Percentiles rank a stretch among this genome's conserved stretches.
These are phyloP conservation scores for Syncephalastrum racemosum DNA, from an alignment of 371 early-diverging fungal genomes.

Conservation along the genomic window DNA sequence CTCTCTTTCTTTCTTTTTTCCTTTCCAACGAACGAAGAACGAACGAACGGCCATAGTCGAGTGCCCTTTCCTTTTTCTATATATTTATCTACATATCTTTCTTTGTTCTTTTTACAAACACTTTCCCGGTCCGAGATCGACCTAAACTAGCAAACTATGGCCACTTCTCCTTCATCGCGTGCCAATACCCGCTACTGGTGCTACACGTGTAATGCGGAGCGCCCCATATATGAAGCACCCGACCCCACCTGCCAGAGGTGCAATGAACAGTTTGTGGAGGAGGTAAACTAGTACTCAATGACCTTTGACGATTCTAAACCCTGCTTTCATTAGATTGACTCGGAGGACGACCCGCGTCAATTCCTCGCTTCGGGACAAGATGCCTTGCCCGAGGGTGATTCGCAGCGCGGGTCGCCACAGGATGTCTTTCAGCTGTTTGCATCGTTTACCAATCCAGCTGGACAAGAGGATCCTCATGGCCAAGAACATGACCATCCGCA, in stretches of 20 bases:
- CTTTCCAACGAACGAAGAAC: too few relatives aligned
- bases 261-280: constrained; percentile 65
- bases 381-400: neutral
- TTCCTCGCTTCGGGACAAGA: constrained; percentile 6
- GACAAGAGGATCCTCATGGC: too few relatives aligned
- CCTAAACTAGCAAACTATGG: constrained; percentile 8
- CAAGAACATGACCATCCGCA: too few relatives aligned
- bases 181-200: constrained; percentile 40
- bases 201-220: constrained; percentile 42
- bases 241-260: constrained; percentile 67
- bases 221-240: constrained; percentile 47
- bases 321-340: constrained; percentile 15
- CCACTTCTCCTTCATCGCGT: constrained; percentile 12
- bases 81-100: neutral
- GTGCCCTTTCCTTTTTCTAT: neutral
- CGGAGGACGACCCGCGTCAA: constrained; percentile 16
- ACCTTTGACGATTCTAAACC: neutral
- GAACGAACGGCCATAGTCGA: constrained; percentile 4
- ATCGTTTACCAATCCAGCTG: too few relatives aligned
- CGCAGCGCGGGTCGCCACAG: too few relatives aligned
- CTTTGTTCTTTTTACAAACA: neutral
- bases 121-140: too few relatives aligned
- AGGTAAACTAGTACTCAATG: constrained; percentile 41
- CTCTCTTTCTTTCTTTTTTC: constrained; percentile 4
- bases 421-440: too few relatives aligned